Percentiles rank a stretch among this genome's conserved stretches.
Evolutionary conservation across 768 basidiomycete species (phyloP).

Genomic region (Tricholomella constricta): DNA sequence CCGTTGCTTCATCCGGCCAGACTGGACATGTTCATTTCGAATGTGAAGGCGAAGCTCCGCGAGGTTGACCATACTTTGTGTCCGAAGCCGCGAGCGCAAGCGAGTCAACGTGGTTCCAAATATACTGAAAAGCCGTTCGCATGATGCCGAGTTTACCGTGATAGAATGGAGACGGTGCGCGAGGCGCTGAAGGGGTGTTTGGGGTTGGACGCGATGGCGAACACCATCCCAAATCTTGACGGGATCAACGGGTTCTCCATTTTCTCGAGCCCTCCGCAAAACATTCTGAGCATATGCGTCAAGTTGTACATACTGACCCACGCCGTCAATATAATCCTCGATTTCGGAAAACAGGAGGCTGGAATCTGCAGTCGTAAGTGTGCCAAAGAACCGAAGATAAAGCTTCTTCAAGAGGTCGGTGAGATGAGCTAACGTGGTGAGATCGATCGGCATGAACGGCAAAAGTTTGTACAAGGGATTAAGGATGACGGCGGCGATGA

Average conservation of each 20-base stretch:
- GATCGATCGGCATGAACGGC: slow-evolving; percentile 16
- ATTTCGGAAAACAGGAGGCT: neutral
- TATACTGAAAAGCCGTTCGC: slow-evolving; percentile 11
- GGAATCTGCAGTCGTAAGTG: neutral
- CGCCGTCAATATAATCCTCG: neutral
- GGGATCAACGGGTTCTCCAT: slow-evolving; percentile 6
- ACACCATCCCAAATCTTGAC: slow-evolving; percentile 4
- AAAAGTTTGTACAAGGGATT: slow-evolving; percentile 23
- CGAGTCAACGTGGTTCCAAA: slow-evolving; percentile 21
- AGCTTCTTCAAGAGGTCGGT: slow-evolving; percentile 8
- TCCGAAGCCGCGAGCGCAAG: slow-evolving; percentile 13
- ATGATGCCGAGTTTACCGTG: slow-evolving; percentile 25
- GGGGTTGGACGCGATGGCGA: neutral
- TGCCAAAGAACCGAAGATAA: slow-evolving; percentile 15
- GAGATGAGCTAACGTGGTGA: slow-evolving; percentile 16
- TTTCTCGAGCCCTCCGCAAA: neutral
- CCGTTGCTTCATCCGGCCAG: neutral
- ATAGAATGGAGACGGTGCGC: slow-evolving; percentile 22
- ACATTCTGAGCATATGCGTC: neutral
- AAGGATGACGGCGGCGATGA: slow-evolving; percentile 31
- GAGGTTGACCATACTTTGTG: slow-evolving; percentile 19
- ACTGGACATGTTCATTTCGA: slow-evolving; percentile 22
- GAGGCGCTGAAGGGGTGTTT: slow-evolving; percentile 15
- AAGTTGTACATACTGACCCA: neutral
- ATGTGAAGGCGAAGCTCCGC: slow-evolving; percentile 31